Evolutionary conservation across 2,329 filamentous ascomycete genomes (phyloP), one percentile per base, ranked within the genome.

Genomic region (Trichoderma sp.): DNA sequence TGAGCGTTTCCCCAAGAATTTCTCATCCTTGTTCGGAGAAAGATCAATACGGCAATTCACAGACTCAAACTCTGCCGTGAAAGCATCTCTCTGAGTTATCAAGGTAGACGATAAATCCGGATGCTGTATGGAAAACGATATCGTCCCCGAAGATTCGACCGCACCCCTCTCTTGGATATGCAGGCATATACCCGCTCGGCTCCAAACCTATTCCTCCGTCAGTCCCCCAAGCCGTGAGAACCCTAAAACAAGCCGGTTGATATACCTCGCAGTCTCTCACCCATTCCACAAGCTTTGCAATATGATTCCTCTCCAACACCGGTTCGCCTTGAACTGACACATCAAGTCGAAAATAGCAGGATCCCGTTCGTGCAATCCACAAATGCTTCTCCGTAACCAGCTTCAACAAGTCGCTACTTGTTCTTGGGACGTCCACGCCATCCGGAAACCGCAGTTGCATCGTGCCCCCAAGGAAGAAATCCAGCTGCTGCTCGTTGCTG

Each of bases 121-220:
- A 66, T 84, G 82, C 63, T 83, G 79, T 8, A 84, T 76, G 1
- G 78, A 81, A 53, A 83, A 82, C 1, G 73, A 70, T 8, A 81
- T 62, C 12, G 74, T 68, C 11, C 74, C 75, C 3, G 75, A 67
- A 6, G 74, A 36, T 20, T 73, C 70, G 3, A 64, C n/a, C 8
- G 15, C 13, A 3, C 36, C 43, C 36, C 68, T 67, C 6, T 63
- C 61, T n/a, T 75, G 71, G n/a, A 73, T 69, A 17, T 76, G 75
- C 3, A 82, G 70, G 6, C 72, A 75, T 47, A 83, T 43, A 1
- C 78, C 77, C 1, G 82, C 71, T 3, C 76, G 76, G 67, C 73
- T 53, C 80, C 81, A 82, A 4, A 80, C 32, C 80, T 82, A 59
- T 50, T 7, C 8, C 39, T 1, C 6, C 34, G 64, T 39, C 68